Base-by-base conservation (phyloP, 495 filamentous ascomycete genomes). In the Aspergillus incahuasiensis region DNA sequence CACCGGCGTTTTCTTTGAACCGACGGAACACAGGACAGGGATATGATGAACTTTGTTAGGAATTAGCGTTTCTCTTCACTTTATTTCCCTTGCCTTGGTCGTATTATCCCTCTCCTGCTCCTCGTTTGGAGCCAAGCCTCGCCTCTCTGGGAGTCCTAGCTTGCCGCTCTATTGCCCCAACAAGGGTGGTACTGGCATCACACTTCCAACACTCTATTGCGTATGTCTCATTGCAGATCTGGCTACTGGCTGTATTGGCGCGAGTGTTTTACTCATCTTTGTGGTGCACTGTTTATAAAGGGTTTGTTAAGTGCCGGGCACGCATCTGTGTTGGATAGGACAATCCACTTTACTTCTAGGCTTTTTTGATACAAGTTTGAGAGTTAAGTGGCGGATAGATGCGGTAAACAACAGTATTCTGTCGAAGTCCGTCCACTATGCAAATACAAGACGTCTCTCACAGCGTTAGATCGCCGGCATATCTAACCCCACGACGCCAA, bases 1-100 rank as follows among this genome's bases (percentile, higher is more conserved):
- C 25, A 42, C 20, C 24, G 55, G 57, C 42, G 45, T 59, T 41
- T 58, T 28, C 25, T 43, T 54, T 11, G 12, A 48, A 59, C 50
- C 58, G 63, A 59, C 56, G 28, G 48, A 44, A 85, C 54, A 57
- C 54, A 57, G 48, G 43, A 39, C 52, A 52, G 40, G 16, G 47
- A 56, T 55, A 43, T 49, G 53, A 56, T 43, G 52, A 48, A 46
- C 20, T 52, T 48, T 54, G 51, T 40, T 28, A 48, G 42, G 38
- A 42, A 20, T 48, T 15, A 50, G 45, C 47, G 32, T 24, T 19
- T 46, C 25, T 2, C 35, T 12, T 46, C 44, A 34, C 42, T 22
- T 43, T 32, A n/a, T 45, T 24, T 46, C 8, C n/a, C 8, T 43
- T 48, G 13, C 44, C 39, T 48, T n/a, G n/a, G 6, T 52, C 20